Percentiles rank a stretch among this genome's conserved stretches.
phyloP scores from a whole-genome alignment of 2,329 filamentous ascomycete species.

The Cladosporium velox region DNA sequence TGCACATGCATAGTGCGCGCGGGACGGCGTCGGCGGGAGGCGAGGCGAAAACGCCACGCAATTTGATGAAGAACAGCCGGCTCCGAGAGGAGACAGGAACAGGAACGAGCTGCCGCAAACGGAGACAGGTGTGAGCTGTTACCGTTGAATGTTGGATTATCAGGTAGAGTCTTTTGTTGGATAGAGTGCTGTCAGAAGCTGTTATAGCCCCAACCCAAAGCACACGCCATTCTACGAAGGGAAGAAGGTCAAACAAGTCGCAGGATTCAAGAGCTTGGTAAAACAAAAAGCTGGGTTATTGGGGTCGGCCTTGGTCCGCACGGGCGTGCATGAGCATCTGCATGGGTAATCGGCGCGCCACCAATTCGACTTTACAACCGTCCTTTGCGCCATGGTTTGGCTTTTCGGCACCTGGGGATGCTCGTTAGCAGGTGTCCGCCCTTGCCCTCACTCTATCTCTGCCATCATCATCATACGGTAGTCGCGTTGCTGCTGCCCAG shows the following conservation, averaged over 20 bases:
- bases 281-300: background rate
- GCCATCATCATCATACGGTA: background rate
- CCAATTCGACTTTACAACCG: constrained; percentile 15
- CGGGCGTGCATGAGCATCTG: background rate
- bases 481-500: background rate
- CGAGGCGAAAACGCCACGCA: constrained; percentile 12
- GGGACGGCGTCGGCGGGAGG: constrained; percentile 6
- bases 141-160: background rate
- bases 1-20: background rate
- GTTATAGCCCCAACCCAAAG: background rate
- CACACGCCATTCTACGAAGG: background rate
- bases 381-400: background rate
- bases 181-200: background rate
- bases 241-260: background rate
- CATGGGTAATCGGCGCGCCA: constrained; percentile 15
- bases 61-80: constrained; percentile 4
- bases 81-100: background rate
- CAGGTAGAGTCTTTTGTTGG: background rate
- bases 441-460: background rate
- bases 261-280: background rate
- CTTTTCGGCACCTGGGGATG: background rate
- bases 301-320: background rate
- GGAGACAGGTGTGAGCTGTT: background rate
- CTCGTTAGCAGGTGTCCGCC: constrained; percentile 3
- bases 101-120: background rate